These are phyloP conservation scores for Globisporangium irregulare DNA, from an alignment of 352 stramenopile genomes.

Conservation along the genomic window DNA sequence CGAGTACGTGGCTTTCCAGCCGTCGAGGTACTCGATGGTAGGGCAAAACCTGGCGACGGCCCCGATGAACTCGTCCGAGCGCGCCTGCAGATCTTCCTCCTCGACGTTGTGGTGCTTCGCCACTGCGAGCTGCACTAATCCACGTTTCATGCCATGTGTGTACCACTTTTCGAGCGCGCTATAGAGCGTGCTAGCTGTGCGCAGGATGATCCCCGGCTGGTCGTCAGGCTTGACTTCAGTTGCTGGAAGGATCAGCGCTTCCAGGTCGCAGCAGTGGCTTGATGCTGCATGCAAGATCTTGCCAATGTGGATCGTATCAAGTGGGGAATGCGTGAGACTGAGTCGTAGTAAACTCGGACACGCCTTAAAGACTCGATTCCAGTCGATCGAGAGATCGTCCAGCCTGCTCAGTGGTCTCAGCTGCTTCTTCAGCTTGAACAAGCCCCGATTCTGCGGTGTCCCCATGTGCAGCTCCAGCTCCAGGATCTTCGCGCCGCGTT, in stretches of 20 bases:
- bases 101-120: slow-evolving; percentile 19
- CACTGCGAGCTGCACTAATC: slow-evolving; percentile 24
- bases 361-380: slow-evolving; percentile 1
- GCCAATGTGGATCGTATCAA: background rate
- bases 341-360: background rate
- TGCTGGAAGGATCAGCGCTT: background rate
- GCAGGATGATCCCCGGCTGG: background rate
- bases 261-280: background rate
- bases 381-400: background rate
- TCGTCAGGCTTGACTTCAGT: background rate
- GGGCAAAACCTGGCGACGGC: slow-evolving; percentile 19
- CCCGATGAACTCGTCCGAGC: slow-evolving; percentile 17
- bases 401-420: background rate
- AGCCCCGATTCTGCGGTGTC: background rate
- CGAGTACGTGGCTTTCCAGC: slow-evolving; percentile 21
- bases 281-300: background rate
- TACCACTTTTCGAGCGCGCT: slow-evolving; percentile 18
- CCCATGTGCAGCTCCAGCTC: slow-evolving; percentile 3
- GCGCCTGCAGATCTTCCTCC: slow-evolving; percentile 4
- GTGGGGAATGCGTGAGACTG: background rate
- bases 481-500: background rate
- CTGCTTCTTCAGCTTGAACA: slow-evolving; percentile 1
- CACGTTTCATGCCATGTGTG: slow-evolving; percentile 8
- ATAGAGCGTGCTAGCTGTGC: slow-evolving; percentile 9
- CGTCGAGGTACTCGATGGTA: slow-evolving; percentile 23